Percentiles rank a stretch among this genome's conserved stretches.
These are phyloP conservation scores for Baorangia bicolor DNA, from an alignment of 768 basidiomycete genomes.

Conservation along the genomic window DNA sequence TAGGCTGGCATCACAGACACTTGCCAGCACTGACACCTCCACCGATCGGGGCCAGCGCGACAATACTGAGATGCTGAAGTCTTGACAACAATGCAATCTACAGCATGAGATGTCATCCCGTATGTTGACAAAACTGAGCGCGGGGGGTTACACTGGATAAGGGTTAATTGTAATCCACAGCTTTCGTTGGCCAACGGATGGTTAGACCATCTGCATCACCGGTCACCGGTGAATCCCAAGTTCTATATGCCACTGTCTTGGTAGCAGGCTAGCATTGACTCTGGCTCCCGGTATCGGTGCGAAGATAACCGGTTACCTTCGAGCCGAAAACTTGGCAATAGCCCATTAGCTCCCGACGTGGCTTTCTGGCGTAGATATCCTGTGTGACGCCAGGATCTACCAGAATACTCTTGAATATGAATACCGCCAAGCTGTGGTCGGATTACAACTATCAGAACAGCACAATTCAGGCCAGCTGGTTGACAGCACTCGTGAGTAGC, in stretches of 20 bases:
- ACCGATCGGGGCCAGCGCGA: too few relatives aligned
- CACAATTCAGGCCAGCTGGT: not conserved
- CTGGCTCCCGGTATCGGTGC: not conserved
- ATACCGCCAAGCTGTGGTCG: slow-evolving; percentile 14
- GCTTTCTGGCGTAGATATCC: not conserved
- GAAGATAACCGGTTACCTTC: not conserved
- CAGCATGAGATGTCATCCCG: not conserved
- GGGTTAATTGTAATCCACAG: not conserved
- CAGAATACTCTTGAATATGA: not conserved
- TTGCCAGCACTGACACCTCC: too few relatives aligned
- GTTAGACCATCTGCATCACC: not conserved
- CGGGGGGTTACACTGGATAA: not conserved
- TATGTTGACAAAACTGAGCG: not conserved
- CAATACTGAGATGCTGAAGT: too few relatives aligned
- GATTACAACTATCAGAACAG: not conserved
- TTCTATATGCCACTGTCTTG: not conserved
- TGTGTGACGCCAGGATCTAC: not conserved
- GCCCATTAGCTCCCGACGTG: too few relatives aligned
- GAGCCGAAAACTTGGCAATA: not conserved
- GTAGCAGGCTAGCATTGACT: not conserved
- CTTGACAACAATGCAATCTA: not conserved
- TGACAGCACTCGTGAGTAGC: slow-evolving; percentile 6
- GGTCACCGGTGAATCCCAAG: too few relatives aligned
- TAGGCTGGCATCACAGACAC: too few relatives aligned
- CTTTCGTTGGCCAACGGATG: not conserved